Conservation (phyloP, 257 asterid genomes). For the Fraxinus excelsior region DNA sequence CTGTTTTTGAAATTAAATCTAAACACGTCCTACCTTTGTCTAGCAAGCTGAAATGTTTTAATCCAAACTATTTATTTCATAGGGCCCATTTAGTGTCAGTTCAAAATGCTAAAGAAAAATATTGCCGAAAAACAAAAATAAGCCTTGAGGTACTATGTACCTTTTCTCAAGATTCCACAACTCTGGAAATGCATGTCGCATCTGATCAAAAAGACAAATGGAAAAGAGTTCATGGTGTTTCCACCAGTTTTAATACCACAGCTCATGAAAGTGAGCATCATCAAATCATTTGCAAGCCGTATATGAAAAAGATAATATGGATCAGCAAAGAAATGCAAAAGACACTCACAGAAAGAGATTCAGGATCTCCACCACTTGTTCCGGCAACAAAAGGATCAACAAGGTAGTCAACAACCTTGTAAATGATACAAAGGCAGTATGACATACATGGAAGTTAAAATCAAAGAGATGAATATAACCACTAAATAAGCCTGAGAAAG, state of each 20-base stretch:
- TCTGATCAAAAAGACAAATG: slow-evolving; percentile 46
- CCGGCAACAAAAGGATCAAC: slow-evolving; percentile 96
- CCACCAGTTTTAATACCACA: slow-evolving; percentile 21
- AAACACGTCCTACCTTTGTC: not conserved
- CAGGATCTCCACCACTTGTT: slow-evolving; percentile 89
- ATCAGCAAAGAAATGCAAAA: slow-evolving; percentile 20
- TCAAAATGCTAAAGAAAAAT: not conserved
- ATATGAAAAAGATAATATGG: slow-evolving; percentile 7
- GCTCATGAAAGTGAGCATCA: slow-evolving; percentile 16
- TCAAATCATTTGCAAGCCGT: slow-evolving; percentile 6
- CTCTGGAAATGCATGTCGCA: slow-evolving; percentile 89
- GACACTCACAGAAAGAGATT: slow-evolving; percentile 83
- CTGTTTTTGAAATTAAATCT: not conserved
- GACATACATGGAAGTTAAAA: not conserved
- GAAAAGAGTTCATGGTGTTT: slow-evolving; percentile 20
- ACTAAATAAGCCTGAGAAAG: slow-evolving; percentile 9
- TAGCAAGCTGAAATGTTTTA: slow-evolving; percentile 11
- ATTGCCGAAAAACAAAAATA: slow-evolving; percentile 9
- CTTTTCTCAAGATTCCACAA: slow-evolving; percentile 83
- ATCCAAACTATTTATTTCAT: slow-evolving; percentile 3
- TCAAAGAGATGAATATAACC: slow-evolving; percentile 18
- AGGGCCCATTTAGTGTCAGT: not conserved
- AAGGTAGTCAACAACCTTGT: slow-evolving; percentile 87
- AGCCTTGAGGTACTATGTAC: slow-evolving; percentile 35
- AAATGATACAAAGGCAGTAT: slow-evolving; percentile 15